Evolutionary conservation across 805 yeast genomes (phyloP), one percentile per base, ranked within the genome.

Genomic region (Ogataea dorogensis): DNA sequence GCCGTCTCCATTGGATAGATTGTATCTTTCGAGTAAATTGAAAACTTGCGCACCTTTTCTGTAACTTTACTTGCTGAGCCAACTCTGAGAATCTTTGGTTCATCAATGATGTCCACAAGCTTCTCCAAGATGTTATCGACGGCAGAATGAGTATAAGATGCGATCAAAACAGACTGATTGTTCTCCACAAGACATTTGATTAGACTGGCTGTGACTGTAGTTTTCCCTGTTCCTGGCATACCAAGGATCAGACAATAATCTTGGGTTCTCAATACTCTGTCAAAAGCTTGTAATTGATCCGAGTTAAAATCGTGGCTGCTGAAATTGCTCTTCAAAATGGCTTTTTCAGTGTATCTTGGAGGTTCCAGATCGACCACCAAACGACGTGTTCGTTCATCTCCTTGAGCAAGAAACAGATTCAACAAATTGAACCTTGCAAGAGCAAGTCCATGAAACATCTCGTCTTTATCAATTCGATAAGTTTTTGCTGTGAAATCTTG

Each of bases 191-290:
- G 56, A 25, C 73, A 64, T 39, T 73, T 69, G 27, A 89, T 81
- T 12, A 93, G 51, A 29, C 81, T 79, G 0, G 94, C 83, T 36
- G 93, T 88, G 0, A 89, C 84, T 0, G 98, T 87, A 2, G 96
- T 87, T 53, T 87, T 87, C 7, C 96, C 98, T 0, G 98, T 93
- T 3, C 98, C 98, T 0, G 98, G 98, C 98, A 93, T 93, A 0
- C 98, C 98, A 42, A 91, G 63, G 13, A 93, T 74, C 49, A 93
- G 66, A 4, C 89, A 69, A 54, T 86, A 93, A 54, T 89, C 95
- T 35, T 78, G 56, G 0, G 93, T 72, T 11, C 70, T 58, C 31
- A 87, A 54, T 0, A 80, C 86, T 41, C 69, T 74, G 11, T 77
- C 71, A 24, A 93, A 68, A 0, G 97, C 98, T 2, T 38, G 48